Conservation (phyloP, 257 asterid genomes). For the Solanum phureja region DNA sequence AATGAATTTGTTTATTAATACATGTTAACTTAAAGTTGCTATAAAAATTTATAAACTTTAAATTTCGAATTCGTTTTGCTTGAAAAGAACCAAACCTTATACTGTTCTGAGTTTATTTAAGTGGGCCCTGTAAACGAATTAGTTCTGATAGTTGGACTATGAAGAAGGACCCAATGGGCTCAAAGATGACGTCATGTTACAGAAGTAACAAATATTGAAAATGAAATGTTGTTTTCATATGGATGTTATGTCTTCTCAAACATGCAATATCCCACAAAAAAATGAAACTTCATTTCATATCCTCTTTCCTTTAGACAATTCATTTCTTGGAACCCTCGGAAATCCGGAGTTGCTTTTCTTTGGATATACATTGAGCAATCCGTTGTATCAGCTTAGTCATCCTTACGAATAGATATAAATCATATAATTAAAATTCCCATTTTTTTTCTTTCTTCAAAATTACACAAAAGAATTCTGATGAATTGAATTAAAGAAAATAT, state of each 20-base stretch:
- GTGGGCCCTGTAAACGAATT: not conserved
- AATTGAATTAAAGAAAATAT: not conserved
- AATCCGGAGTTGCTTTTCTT: not conserved
- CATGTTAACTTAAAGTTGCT: not conserved
- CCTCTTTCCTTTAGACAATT: not conserved
- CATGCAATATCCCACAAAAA: not conserved
- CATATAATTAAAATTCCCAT: not conserved
- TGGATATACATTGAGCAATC: not conserved
- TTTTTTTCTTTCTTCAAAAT: not conserved
- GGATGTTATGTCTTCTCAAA: not conserved
- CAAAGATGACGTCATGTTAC: not conserved
- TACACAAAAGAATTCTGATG: not conserved
- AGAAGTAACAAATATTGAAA: not conserved
- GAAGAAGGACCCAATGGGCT: not conserved
- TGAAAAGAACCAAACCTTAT: not conserved
- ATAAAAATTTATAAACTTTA: not conserved
- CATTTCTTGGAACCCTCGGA: not conserved
- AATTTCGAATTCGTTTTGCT: not conserved
- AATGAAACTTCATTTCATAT: not conserved
- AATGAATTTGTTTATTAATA: not conserved
- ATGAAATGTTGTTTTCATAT: not conserved
- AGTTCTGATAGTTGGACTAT: not conserved
- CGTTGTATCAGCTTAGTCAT: rapidly evolving
- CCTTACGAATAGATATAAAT: not conserved
- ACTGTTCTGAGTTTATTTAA: not conserved